A percentile compares a stretch with the other conserved stretches of the same genome.
These are phyloP conservation scores for Microsporum canis DNA, from an alignment of 2,329 filamentous ascomycete genomes.

Conservation along the genomic window DNA sequence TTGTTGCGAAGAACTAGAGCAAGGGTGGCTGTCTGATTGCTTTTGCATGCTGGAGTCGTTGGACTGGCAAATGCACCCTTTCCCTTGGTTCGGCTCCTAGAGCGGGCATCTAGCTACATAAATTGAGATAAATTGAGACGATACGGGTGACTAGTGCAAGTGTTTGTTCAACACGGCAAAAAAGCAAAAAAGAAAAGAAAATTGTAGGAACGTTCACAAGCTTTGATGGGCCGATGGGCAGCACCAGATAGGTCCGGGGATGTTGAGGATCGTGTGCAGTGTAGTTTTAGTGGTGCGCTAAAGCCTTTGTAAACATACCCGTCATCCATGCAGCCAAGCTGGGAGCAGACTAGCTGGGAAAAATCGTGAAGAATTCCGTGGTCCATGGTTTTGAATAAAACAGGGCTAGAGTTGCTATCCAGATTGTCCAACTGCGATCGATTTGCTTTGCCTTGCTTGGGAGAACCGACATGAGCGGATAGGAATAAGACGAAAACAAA, in stretches of 20 bases:
- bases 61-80: not conserved
- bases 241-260: not conserved
- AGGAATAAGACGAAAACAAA: not conserved
- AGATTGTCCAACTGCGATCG: not conserved
- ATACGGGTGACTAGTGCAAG: not conserved
- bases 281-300: not conserved
- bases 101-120: not conserved
- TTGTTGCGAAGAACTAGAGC: not conserved
- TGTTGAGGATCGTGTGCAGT: not conserved
- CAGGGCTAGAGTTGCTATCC: not conserved
- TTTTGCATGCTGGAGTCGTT: not conserved
- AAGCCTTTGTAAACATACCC: not conserved
- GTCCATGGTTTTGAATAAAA: not conserved
- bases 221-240: not conserved
- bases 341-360: not conserved
- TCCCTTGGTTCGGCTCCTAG: not conserved
- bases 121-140: not conserved
- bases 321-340: not conserved
- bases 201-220: not conserved
- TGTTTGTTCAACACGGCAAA: not conserved
- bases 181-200: not conserved
- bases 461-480: not conserved
- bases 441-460: not conserved
- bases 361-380: not conserved
- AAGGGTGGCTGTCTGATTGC: not conserved